Percentiles rank a stretch among this genome's conserved stretches.
These are phyloP conservation scores for Metschnikowia koreensis DNA, from an alignment of 805 yeast genomes.

Conservation along the genomic window DNA sequence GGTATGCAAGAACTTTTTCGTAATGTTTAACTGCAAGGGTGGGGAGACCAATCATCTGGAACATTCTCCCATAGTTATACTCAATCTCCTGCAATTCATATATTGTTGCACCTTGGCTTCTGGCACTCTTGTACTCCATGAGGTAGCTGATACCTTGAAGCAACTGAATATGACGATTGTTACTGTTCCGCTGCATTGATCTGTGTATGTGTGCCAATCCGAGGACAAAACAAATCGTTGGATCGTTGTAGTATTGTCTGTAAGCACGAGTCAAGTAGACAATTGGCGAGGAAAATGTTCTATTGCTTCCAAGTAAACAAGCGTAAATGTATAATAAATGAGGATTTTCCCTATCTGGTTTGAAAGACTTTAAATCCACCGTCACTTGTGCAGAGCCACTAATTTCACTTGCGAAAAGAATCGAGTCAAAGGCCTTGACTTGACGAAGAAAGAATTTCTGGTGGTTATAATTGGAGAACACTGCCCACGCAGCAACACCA, in stretches of 20 bases:
- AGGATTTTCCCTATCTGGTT: constrained; percentile 48
- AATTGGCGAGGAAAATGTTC: constrained; percentile 79
- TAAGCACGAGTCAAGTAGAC: constrained; percentile 75
- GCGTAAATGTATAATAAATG: constrained; percentile 78
- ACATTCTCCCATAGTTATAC: constrained; percentile 81
- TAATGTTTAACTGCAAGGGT: constrained; percentile 74
- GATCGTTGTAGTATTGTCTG: constrained; percentile 66
- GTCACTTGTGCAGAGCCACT: constrained; percentile 78
- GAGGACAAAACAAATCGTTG: constrained; percentile 69
- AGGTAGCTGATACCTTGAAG: constrained; percentile 83
- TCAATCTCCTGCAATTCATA: constrained; percentile 72
- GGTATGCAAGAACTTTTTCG: constrained; percentile 55
- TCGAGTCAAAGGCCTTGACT: constrained; percentile 81
- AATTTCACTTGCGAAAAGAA: constrained; percentile 50
- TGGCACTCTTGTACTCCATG: constrained; percentile 61
- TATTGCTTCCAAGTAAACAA: constrained; percentile 72
- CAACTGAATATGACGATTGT: constrained; percentile 82
- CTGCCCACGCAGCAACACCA: constrained; percentile 56
- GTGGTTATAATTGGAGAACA: constrained; percentile 73
- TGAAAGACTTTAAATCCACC: constrained; percentile 45
- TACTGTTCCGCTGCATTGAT: constrained; percentile 85
- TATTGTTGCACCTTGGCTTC: constrained; percentile 39
- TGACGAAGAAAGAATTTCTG: constrained; percentile 90
- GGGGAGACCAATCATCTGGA: constrained; percentile 77
- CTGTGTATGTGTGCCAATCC: constrained; percentile 85